Base-by-base conservation (phyloP, 2,329 filamentous ascomycete species). In the Diaporthe citri region DNA sequence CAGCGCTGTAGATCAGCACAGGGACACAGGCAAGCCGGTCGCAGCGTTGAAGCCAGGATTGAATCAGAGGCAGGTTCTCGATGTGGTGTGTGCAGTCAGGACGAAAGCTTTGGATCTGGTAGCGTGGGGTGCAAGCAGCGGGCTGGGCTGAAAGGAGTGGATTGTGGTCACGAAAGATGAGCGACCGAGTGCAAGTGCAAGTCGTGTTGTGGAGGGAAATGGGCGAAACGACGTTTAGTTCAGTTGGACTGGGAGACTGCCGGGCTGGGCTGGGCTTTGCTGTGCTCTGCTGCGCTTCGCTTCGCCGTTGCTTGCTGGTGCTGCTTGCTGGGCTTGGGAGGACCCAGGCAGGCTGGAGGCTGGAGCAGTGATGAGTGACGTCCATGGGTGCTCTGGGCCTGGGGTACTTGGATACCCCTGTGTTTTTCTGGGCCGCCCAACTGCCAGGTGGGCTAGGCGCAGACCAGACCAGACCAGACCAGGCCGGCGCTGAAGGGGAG, bases 121-220 rank as follows among this genome's bases (percentile, higher is more conserved):
- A 39, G 62, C 62, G 62, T 28, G 62, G 64, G 64, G 48, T 69
- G 64, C 64, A 28, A 69, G 64, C 64, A 69, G 64, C 48, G 41
- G 64, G 64, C 64, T 41, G 59, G 36, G 71, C 41, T 59, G 62
- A 39, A 70, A 71, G 46, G 34, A 48, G 28, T 71, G 66, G 69
- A 60, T 66, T 74, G 73, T 74, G 43, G 66, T 74, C 55, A 57
- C 73, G 57, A 74, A 62, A 69, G 43, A 74, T 69, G 64, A 73
- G 72, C 72, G 56, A 52, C 52, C 52, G 28, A 69, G 60, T 69
- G 72, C 64, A 71, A 69, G 60, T 69, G 72, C 64, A 71, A 59
- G 55, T 51, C 57, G 41, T 69, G 56, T 46, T 71, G 73, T 62
- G 64, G 64, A 69, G 46, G 64, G 64, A 69, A 39, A 55, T 69